phyloP scores from a whole-genome alignment of 2,329 filamentous ascomycete species.

The Talaromyces sp. region DNA sequence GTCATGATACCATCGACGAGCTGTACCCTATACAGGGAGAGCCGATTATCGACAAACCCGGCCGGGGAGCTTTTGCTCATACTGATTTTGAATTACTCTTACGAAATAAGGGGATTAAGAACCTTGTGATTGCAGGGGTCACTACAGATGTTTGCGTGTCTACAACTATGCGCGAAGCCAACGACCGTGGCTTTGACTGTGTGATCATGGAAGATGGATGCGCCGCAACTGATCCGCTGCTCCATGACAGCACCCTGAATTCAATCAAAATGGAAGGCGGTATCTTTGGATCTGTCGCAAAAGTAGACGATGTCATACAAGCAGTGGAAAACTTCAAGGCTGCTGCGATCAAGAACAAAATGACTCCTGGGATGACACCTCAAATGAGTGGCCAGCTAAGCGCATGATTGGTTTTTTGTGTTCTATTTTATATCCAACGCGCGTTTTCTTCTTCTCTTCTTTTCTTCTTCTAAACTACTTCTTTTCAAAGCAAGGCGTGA shows the following conservation, averaged over 20 bases:
- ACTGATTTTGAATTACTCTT: slow-evolving; percentile 51
- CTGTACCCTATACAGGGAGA: slow-evolving; percentile 44
- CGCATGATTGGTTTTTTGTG: neutral
- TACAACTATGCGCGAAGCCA: slow-evolving; percentile 51
- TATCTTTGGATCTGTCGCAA: slow-evolving; percentile 38
- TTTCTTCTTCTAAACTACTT: neutral
- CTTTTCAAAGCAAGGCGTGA: neutral
- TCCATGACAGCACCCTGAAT: slow-evolving; percentile 38
- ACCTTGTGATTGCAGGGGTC: slow-evolving; percentile 49
- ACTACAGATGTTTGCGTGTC: slow-evolving; percentile 53
- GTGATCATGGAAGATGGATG: slow-evolving; percentile 46
- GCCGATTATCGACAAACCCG: slow-evolving; percentile 51
- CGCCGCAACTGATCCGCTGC: slow-evolving; percentile 34
- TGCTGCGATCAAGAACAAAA: slow-evolving; percentile 33
- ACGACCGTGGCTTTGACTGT: slow-evolving; percentile 51
- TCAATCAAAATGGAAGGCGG: slow-evolving; percentile 44
- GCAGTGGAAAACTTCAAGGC: slow-evolving; percentile 38
- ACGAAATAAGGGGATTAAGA: slow-evolving; percentile 46
- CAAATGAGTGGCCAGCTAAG: slow-evolving; percentile 24
- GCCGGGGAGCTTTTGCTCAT: slow-evolving; percentile 47
- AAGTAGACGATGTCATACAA: slow-evolving; percentile 33
- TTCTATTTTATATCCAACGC: neutral
- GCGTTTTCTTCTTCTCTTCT: neutral
- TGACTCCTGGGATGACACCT: slow-evolving; percentile 37
- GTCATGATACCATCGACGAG: slow-evolving; percentile 53